Evolutionary conservation across 148 eudicot species (phyloP), one percentile per base, ranked within the genome.

Genomic region (Talinum fruticosum): DNA sequence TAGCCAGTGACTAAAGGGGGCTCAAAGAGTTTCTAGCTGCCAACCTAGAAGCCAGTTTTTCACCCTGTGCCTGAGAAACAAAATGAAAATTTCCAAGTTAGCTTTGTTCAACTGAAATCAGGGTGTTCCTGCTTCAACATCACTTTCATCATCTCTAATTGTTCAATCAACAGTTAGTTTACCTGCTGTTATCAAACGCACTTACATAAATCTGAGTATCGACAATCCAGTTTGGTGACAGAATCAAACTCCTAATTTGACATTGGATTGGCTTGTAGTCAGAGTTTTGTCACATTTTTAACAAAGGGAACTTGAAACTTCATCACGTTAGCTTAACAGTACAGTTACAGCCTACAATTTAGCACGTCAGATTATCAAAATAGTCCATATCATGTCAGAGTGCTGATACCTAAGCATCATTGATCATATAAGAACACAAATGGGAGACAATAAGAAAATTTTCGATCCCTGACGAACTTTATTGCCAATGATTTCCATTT

Each of bases 371-470:
- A 77, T 13, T 8, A 51, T 47, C 64, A n/a, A n/a, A 51, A 49
- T 21, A 18, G n/a, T 67, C 59, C 35, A 66, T 51, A 30, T 32
- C 66, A 68, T 68, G 51, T 59, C 73, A 49, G 77, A 41, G 2
- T 41, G 47, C 12, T 14, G 12, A 41, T 41, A 41, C 8, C 47
- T 41, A 41, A 41, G 47, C 7, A 41, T 14, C 8, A 14, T 41
- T 41, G 12, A 41, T 41, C 24, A 49, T 32, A 54, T 14, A 67
- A 67, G 44, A 68, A 19, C 34, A 68, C 0, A 10, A 24, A 3
- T 10, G 15, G 5, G 19, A 33, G 29, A 47, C 28, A 28, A 26
- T 1, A 45, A n/a, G 29, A 29, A 32, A 37, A 19, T 51, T 36
- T 18, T 19, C 54, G 21, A 53, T 8, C 35, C 49, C 30, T 57